These are phyloP conservation scores for Gelatoporia subvermispora DNA, from an alignment of 768 basidiomycete genomes.

Conservation along the genomic window DNA sequence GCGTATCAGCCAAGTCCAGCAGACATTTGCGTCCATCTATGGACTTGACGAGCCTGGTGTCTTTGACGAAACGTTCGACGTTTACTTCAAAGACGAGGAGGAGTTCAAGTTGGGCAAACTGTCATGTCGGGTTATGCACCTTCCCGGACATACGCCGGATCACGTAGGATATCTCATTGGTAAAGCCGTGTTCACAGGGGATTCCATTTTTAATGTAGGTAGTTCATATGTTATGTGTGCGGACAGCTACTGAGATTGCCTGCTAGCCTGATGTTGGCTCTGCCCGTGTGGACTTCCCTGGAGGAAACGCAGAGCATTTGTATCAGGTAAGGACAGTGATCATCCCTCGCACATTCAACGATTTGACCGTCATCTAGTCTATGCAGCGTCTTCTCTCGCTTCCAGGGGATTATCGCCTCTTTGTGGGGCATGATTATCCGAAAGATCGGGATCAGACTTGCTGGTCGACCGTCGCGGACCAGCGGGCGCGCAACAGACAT, in stretches of 20 bases:
- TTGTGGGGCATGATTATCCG: slow-evolving; percentile 37
- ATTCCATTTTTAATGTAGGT: slow-evolving; percentile 36
- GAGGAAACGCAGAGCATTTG: slow-evolving; percentile 31
- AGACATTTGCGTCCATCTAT: slow-evolving; percentile 30
- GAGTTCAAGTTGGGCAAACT: slow-evolving; percentile 28
- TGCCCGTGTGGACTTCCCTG: slow-evolving; percentile 35
- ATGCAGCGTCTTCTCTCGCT: slow-evolving; percentile 31
- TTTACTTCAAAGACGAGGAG: slow-evolving; percentile 30
- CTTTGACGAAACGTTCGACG: slow-evolving; percentile 27
- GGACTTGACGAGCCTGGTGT: slow-evolving; percentile 20
- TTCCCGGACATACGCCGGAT: slow-evolving; percentile 36
- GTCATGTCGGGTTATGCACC: slow-evolving; percentile 28
- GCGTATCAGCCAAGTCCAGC: slow-evolving; percentile 30
- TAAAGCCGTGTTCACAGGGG: slow-evolving; percentile 33
- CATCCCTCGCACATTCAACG: neutral
- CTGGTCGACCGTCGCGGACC: slow-evolving; percentile 31
- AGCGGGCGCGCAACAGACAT: slow-evolving; percentile 26
- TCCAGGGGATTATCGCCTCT: slow-evolving; percentile 29
- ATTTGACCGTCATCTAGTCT: slow-evolving; percentile 20
- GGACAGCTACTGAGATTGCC: neutral
- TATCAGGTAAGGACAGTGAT: slow-evolving; percentile 22
- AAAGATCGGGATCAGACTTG: slow-evolving; percentile 22
- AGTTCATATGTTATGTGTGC: slow-evolving; percentile 1
- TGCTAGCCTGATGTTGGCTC: slow-evolving; percentile 33
- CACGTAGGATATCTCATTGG: slow-evolving; percentile 33